Conservation (phyloP, 2,329 filamentous ascomycete genomes). For the Thelonectria olida region DNA sequence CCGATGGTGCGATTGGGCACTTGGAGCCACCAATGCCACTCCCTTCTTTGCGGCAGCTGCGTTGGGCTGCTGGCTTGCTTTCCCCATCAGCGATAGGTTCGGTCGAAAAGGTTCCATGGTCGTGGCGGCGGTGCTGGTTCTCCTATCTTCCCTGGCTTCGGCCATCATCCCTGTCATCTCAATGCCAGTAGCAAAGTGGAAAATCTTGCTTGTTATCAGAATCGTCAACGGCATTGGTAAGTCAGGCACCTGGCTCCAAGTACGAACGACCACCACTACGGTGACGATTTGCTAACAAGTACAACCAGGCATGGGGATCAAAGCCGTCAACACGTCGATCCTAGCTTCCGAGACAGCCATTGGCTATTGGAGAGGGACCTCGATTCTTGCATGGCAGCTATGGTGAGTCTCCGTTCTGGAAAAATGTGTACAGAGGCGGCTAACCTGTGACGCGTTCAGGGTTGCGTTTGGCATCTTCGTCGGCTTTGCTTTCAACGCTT, state of each 20-base stretch:
- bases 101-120: slow-evolving; percentile 51
- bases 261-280: background rate
- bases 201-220: slow-evolving; percentile 43
- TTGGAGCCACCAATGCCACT: slow-evolving; percentile 47
- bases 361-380: slow-evolving; percentile 58
- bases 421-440: slow-evolving; percentile 41
- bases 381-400: slow-evolving; percentile 58
- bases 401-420: slow-evolving; percentile 44
- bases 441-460: slow-evolving; percentile 27
- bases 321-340: slow-evolving; percentile 58
- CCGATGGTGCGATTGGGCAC: slow-evolving; percentile 24
- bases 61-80: slow-evolving; percentile 47
- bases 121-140: slow-evolving; percentile 45
- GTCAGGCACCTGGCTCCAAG: background rate
- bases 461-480: slow-evolving; percentile 38
- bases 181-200: slow-evolving; percentile 41
- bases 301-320: slow-evolving; percentile 55
- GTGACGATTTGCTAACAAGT: slow-evolving; percentile 10
- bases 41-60: slow-evolving; percentile 49
- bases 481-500: slow-evolving; percentile 34
- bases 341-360: slow-evolving; percentile 57
- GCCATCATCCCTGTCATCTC: slow-evolving; percentile 48
- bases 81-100: slow-evolving; percentile 49
- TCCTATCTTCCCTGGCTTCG: slow-evolving; percentile 25
- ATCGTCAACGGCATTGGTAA: slow-evolving; percentile 29